Conservation (phyloP, 805 yeast genomes). For the Saturnispora galanensis region DNA sequence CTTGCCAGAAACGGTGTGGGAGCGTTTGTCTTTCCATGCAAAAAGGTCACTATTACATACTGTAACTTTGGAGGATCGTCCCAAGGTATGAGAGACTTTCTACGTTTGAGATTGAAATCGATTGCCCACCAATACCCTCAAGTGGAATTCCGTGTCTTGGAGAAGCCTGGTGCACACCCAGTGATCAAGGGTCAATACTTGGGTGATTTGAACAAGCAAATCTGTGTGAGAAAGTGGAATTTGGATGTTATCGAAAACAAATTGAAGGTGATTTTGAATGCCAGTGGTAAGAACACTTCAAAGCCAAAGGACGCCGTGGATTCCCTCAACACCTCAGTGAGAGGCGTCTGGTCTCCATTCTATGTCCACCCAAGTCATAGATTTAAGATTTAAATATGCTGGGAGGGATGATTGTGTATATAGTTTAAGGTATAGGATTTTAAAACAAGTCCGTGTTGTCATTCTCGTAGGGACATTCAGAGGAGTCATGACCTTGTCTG, state of each 20-base stretch:
- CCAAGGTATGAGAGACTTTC: conserved; percentile 61
- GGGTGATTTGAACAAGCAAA: conserved; percentile 27
- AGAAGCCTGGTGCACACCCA: conserved; percentile 74
- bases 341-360: conserved; percentile 98
- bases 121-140: conserved; percentile 55
- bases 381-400: conserved; percentile 31
- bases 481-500: conserved; percentile 76
- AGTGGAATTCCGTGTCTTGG: conserved; percentile 60
- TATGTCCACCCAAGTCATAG: conserved; percentile 52
- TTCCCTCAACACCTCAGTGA: conserved; percentile 70
- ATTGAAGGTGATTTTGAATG: conserved; percentile 50
- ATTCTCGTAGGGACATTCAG: conserved; percentile 79
- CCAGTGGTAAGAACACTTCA: conserved; percentile 54
- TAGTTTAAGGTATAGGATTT: neutral
- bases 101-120: conserved; percentile 40
- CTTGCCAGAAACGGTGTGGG: conserved; percentile 69
- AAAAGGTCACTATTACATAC: conserved; percentile 62
- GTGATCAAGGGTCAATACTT: conserved; percentile 48
- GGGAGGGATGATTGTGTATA: neutral
- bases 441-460: conserved; percentile 27
- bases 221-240: conserved; percentile 70
- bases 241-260: conserved; percentile 54
- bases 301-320: conserved; percentile 71
- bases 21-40: conserved; percentile 66
- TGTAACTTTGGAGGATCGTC: conserved; percentile 98